Evolutionary conservation across 441 rosid genomes (phyloP).

Genomic region (Corymbia citriodora): DNA sequence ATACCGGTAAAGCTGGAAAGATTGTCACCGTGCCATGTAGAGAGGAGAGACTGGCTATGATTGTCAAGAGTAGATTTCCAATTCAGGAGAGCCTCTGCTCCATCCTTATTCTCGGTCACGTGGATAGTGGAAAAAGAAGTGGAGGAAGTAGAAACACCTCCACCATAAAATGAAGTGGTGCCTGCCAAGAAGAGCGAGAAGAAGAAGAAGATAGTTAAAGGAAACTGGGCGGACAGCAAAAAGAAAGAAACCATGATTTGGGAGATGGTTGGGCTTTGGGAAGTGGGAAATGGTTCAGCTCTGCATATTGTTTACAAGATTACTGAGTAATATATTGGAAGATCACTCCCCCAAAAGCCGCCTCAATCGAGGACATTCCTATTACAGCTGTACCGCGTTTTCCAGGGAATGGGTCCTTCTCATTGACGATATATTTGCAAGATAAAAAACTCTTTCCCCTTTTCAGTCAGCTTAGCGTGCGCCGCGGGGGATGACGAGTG

Average conservation of each 20-base stretch:
- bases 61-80: neutral
- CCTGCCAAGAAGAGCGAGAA: neutral
- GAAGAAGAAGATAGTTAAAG: neutral
- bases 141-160: neutral
- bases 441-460: neutral
- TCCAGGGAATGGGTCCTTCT: neutral
- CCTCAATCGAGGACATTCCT: neutral
- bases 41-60: neutral
- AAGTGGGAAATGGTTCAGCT: neutral
- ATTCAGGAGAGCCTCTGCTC: neutral
- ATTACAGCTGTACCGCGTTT: neutral
- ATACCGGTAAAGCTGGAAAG: neutral
- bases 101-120: neutral
- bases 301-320: fast-evolving
- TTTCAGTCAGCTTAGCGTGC: neutral
- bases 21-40: neutral
- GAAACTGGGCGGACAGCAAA: neutral
- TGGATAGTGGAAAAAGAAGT: neutral
- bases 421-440: neutral
- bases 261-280: neutral
- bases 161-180: neutral
- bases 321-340: too few species aligned
- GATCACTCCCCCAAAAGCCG: too few species aligned
- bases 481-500: neutral
- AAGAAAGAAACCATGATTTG: neutral